Percentiles rank a stretch among this genome's conserved stretches.
Conservation (phyloP, 345 rosid species). For the Sisymbrium irio region DNA sequence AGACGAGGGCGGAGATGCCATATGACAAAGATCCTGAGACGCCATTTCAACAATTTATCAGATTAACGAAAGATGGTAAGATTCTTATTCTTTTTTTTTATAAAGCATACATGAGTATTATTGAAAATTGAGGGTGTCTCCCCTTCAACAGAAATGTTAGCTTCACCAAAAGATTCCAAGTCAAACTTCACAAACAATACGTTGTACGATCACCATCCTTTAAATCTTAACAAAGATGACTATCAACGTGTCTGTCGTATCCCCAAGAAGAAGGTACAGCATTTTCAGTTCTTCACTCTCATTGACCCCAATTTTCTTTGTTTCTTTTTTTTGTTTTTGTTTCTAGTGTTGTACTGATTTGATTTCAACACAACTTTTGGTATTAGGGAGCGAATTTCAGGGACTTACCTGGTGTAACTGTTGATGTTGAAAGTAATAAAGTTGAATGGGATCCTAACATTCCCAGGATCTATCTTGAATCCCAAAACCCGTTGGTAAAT, state of each 20-base stretch:
- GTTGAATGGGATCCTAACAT: constrained; percentile 48
- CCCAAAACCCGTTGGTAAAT: constrained; percentile 56
- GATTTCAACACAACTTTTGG: background rate
- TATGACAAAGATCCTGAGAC: constrained; percentile 23
- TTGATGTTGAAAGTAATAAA: constrained; percentile 42
- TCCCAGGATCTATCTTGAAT: constrained; percentile 34
- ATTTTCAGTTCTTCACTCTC: too few species aligned
- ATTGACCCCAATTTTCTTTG: background rate
- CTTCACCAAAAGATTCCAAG: background rate
- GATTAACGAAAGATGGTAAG: constrained; percentile 33
- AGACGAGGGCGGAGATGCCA: constrained; percentile 8
- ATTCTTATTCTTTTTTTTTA: background rate
- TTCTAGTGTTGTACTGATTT: background rate
- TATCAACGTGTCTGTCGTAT: constrained; percentile 22
- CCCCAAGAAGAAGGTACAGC: constrained; percentile 31
- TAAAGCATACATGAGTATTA: too few species aligned
- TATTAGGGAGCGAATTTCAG: constrained; percentile 62
- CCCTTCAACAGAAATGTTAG: constrained; percentile 7
- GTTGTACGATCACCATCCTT: constrained; percentile 28
- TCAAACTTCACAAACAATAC: background rate
- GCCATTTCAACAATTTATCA: constrained; percentile 22
- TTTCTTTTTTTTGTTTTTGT: background rate
- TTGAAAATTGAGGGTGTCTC: constrained; percentile 28
- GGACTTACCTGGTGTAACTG: constrained; percentile 57
- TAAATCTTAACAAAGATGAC: constrained; percentile 23